Evolutionary conservation across 441 rosid genomes (phyloP), one percentile per base, ranked within the genome.

Genomic region (Adansonia rubrostipa): DNA sequence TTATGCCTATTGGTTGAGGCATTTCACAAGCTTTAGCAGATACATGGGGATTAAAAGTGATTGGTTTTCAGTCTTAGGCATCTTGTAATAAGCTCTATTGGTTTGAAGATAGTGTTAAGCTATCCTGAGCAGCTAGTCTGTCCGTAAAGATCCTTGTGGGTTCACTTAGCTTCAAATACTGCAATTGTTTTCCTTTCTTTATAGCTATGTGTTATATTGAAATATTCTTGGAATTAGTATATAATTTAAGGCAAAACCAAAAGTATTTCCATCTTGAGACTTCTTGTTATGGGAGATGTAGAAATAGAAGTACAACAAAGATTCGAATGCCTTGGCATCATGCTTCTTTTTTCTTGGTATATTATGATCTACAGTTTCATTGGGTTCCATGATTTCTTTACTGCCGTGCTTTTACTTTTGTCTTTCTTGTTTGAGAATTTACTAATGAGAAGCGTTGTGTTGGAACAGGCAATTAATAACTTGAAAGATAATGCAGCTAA

Each of bases 401-500:
- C 50, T 47, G 47, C 24, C 3, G 1, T 60, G 11, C 17, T 65
- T 45, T n/a, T 50, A 9, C 4, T 36, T 22, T 22, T 22, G 42
- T 53, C 19, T 71, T 67, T 70, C 58, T 22, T 70, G 4, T 60
- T 75, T 73, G 13, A 66, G 28, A 5, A 14, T 77, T 2, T 44
- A 19, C 69, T 86, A 71, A 85, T 17, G 78, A 45, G 67, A 17
- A n/a, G 3, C 20, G 8, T 71, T 47, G 19, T 86, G 36, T 77
- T 82, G 82, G 45, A 1, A 68, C 88, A 94, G 98, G 97, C 97
- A 40, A 84, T 93, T 54, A 82, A 79, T 85, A 83, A 80, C 77
- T 20, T 92, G 17, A 96, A 89, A 86, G 93, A 90, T 63, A 88
- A 86, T 85, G 97, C 93, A 64, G 85, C 90, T 22, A 90, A 86